Conservation (phyloP, 2,329 filamentous ascomycete species). For the Pezicula neosporulosa region DNA sequence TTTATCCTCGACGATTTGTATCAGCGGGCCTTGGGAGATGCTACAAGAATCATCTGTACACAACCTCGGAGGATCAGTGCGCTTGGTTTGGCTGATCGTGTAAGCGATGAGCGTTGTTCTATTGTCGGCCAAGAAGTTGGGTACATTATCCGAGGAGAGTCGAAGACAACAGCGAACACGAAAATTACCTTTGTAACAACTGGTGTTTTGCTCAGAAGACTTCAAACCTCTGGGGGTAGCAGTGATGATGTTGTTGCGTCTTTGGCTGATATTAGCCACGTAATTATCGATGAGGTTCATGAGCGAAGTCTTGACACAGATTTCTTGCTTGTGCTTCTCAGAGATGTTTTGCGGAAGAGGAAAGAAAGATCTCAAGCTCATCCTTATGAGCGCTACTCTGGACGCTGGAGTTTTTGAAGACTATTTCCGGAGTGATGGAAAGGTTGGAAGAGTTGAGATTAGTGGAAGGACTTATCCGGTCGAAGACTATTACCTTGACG, state of each 20-base stretch:
- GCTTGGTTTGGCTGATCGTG: conserved; percentile 87
- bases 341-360: conserved; percentile 72
- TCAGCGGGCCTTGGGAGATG: conserved; percentile 66
- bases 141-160: conserved; percentile 89
- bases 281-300: conserved; percentile 96
- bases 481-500: conserved; percentile 84
- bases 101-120: conserved; percentile 85
- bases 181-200: conserved; percentile 96
- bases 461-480: conserved; percentile 87
- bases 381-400: conserved; percentile 95
- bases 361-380: conserved; percentile 78
- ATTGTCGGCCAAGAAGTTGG: conserved; percentile 84
- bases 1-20: conserved; percentile 94
- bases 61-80: conserved; percentile 94
- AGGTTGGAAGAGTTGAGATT: conserved; percentile 81
- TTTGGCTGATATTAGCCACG: conserved; percentile 85
- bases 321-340: conserved; percentile 82
- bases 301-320: conserved; percentile 94
- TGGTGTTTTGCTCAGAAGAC: conserved; percentile 81
- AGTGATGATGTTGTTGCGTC: conserved; percentile 78
- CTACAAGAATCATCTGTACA: conserved; percentile 89
- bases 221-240: conserved; percentile 85
- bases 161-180: conserved; percentile 67
- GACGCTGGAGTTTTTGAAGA: conserved; percentile 81
- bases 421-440: conserved; percentile 72